These are phyloP conservation scores for Fusarium solani-melongenae DNA, from an alignment of 2,329 filamentous ascomycete species.

Conservation along the genomic window DNA sequence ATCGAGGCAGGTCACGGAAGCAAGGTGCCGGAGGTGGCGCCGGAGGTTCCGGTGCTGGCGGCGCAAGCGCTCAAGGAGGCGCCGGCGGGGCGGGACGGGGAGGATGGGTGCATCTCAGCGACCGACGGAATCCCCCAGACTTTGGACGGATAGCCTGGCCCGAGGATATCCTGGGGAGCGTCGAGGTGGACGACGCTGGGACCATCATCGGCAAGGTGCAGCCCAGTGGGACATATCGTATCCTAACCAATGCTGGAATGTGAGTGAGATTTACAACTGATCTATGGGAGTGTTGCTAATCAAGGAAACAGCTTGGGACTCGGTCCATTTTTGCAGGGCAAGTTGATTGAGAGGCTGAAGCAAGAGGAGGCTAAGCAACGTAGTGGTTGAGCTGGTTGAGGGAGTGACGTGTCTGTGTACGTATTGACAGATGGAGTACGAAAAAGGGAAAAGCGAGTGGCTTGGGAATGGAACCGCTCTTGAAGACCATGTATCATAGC, in stretches of 20 bases:
- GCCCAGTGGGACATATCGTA: slow-evolving; percentile 71
- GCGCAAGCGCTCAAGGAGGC: slow-evolving; percentile 70
- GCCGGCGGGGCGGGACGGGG: slow-evolving; percentile 69
- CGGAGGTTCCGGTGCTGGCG: slow-evolving; percentile 61
- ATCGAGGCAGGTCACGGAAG: slow-evolving; percentile 46
- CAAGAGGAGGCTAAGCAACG: slow-evolving; percentile 59
- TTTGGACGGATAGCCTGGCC: slow-evolving; percentile 76
- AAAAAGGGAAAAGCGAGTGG: background rate
- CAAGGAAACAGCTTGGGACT: slow-evolving; percentile 43
- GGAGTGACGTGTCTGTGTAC: background rate
- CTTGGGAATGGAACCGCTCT: background rate
- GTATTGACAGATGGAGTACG: background rate
- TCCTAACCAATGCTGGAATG: slow-evolving; percentile 75
- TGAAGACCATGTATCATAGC: slow-evolving; percentile 9
- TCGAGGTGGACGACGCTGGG: slow-evolving; percentile 70
- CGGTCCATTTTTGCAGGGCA: slow-evolving; percentile 61
- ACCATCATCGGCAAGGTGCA: slow-evolving; percentile 68
- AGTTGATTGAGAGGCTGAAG: slow-evolving; percentile 63
- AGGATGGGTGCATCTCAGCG: slow-evolving; percentile 74
- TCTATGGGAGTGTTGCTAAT: slow-evolving; percentile 30
- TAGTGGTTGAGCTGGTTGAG: slow-evolving; percentile 41
- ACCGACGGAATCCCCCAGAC: slow-evolving; percentile 71
- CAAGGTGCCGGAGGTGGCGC: slow-evolving; percentile 54
- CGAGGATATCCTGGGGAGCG: slow-evolving; percentile 76
- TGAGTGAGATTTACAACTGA: slow-evolving; percentile 55